Evolutionary conservation across 768 basidiomycete species (phyloP).

Genomic region (Amanita fuliginea): DNA sequence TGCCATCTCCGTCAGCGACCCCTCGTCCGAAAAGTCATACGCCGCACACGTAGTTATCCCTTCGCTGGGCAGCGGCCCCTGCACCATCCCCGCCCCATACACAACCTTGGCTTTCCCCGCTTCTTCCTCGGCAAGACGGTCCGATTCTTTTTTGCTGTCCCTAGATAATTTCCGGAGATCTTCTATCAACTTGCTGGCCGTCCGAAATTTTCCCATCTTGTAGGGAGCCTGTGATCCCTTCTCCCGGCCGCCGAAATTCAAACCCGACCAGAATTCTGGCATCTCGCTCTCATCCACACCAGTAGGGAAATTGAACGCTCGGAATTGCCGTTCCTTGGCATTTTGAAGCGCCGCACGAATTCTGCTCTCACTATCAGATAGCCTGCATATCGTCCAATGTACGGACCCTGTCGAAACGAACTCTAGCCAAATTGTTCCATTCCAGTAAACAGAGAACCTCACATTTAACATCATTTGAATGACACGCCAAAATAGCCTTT

Average conservation of each 20-base stretch:
- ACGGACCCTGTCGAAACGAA: slow-evolving; percentile 38
- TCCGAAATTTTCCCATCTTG: slow-evolving; percentile 23
- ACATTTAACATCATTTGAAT: slow-evolving; percentile 3
- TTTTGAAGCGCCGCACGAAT: slow-evolving; percentile 24
- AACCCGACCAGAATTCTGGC: slow-evolving; percentile 30
- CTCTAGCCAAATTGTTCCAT: background rate
- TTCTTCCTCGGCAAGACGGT: slow-evolving; percentile 22
- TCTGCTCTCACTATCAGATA: slow-evolving; percentile 18
- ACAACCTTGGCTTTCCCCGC: slow-evolving; percentile 37
- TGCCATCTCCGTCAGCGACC: background rate
- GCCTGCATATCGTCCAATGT: slow-evolving; percentile 42
- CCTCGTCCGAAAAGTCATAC: background rate
- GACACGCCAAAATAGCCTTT: slow-evolving; percentile 11
- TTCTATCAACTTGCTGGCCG: slow-evolving; percentile 22
- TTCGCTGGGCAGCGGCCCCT: background rate
- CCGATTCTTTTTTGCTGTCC: slow-evolving; percentile 30
- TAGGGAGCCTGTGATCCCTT: slow-evolving; percentile 17
- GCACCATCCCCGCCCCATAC: slow-evolving; percentile 11
- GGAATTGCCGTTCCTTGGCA: slow-evolving; percentile 32
- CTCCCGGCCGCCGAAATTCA: slow-evolving; percentile 28
- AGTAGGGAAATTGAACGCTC: slow-evolving; percentile 36
- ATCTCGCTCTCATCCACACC: slow-evolving; percentile 33
- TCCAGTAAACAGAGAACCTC: background rate
- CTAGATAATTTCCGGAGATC: slow-evolving; percentile 35
- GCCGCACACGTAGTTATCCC: background rate